Percentiles rank a stretch among this genome's conserved stretches.
These are phyloP conservation scores for Piromyces sp. DNA, from an alignment of 192 early-diverging fungal genomes.

Conservation along the genomic window DNA sequence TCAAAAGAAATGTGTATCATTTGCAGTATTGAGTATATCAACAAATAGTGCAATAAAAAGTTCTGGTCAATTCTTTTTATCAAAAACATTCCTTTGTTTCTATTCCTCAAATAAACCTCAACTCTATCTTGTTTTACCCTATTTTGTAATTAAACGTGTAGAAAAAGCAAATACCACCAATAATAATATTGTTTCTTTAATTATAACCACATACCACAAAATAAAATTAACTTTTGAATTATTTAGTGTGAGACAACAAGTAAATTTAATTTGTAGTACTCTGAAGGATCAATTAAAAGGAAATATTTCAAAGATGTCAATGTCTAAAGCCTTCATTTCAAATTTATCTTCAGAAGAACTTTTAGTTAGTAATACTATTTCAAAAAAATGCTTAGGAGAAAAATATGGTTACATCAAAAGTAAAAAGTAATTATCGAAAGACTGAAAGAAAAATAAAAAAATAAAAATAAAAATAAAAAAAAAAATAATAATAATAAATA, in stretches of 20 bases:
- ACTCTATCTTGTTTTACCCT: conserved; percentile 62
- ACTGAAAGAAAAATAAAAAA: too few relatives aligned
- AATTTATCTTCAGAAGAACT: conserved; percentile 73
- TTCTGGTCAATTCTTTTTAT: conserved; percentile 61
- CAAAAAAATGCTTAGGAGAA: conserved; percentile 43
- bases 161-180: conserved; percentile 56
- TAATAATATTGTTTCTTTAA: conserved; percentile 45
- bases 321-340: conserved; percentile 53
- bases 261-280: conserved; percentile 66
- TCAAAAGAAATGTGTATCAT: not conserved
- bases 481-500: not conserved
- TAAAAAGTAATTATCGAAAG: conserved; percentile 41
- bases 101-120: conserved; percentile 46
- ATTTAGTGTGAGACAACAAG: conserved; percentile 34
- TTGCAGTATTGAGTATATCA: not conserved
- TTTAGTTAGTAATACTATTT: conserved; percentile 21
- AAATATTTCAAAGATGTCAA: conserved; percentile 59
- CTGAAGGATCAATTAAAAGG: conserved; percentile 52
- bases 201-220: conserved; percentile 81
- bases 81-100: conserved; percentile 75
- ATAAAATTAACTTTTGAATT: conserved; percentile 73
- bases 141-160: conserved; percentile 78
- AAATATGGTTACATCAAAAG: conserved; percentile 56
- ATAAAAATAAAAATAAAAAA: not conserved
- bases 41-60: not conserved